phyloP scores from a whole-genome alignment of 257 asterid genomes.

The Solanum habrochaites region DNA sequence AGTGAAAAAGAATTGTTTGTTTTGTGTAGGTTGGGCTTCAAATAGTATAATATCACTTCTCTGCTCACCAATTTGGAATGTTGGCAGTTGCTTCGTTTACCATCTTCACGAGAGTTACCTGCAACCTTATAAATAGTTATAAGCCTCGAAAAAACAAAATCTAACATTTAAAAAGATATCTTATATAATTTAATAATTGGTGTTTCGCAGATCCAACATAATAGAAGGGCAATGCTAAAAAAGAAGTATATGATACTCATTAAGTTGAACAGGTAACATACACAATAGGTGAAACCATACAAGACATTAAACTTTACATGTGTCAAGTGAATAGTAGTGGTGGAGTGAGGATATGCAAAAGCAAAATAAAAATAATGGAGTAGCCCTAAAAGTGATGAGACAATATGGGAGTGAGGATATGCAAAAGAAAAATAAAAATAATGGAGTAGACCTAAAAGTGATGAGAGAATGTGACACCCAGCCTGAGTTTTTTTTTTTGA shows the following conservation, averaged over 20 bases:
- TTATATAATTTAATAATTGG: neutral
- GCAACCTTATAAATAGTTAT: conserved; percentile 1
- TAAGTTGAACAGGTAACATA: neutral
- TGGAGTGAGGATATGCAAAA: neutral
- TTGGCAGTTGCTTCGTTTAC: conserved; percentile 55
- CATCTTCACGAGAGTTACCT: conserved; percentile 53
- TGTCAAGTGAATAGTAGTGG: neutral
- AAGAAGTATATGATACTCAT: neutral
- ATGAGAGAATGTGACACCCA: neutral
- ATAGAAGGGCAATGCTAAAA: neutral
- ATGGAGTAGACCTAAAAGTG: neutral
- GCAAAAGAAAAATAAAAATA: neutral
- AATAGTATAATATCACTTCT: neutral
- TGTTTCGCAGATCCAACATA: neutral
- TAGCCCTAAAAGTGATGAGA: too few species aligned
- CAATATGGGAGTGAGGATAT: neutral
- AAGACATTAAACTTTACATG: neutral
- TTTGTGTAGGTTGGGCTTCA: neutral
- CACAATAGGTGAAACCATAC: neutral
- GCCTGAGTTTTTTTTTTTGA: neutral
- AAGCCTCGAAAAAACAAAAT: neutral
- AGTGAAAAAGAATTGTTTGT: neutral
- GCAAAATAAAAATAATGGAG: too few species aligned
- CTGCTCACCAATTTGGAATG: conserved; percentile 43
- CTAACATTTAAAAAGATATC: neutral